Percentiles rank a stretch among this genome's conserved stretches.
These are phyloP conservation scores for Cenococcum geophilum DNA, from an alignment of 495 filamentous ascomycete species.

Conservation along the genomic window DNA sequence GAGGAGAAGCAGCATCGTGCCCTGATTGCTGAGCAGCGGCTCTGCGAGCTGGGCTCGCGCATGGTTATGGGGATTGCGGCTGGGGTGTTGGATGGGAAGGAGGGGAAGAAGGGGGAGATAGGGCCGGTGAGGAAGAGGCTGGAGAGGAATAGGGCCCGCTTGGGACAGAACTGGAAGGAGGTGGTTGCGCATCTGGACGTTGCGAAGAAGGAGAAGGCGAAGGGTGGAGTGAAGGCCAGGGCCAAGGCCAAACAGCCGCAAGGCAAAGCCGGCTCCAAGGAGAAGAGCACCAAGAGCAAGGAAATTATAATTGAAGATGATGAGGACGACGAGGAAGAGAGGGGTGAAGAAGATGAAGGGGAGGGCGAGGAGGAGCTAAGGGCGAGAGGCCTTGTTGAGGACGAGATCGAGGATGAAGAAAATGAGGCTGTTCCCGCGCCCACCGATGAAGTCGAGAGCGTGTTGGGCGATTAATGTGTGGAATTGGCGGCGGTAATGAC, in stretches of 20 bases:
- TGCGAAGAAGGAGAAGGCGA: conserved; percentile 37
- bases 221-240: conserved; percentile 31
- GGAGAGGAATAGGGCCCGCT: conserved; percentile 50
- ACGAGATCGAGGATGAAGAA: conserved; percentile 9
- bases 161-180: conserved; percentile 71
- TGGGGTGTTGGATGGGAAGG: conserved; percentile 56
- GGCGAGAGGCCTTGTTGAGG: conserved; percentile 5
- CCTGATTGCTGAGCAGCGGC: conserved; percentile 67
- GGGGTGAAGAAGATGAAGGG: conserved; percentile 24
- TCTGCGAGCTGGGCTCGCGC: conserved; percentile 79
- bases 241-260: conserved; percentile 31
- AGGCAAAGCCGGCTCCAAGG: conserved; percentile 1
- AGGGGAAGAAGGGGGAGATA: conserved; percentile 47
- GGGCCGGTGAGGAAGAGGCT: conserved; percentile 43
- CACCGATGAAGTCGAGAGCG: conserved; percentile 14
- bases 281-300: conserved; percentile 23
- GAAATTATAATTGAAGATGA: conserved; percentile 35
- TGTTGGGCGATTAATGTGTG: conserved; percentile 14
- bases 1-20: conserved; percentile 42
- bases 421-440: background rate
- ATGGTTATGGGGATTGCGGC: conserved; percentile 72
- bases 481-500: background rate
- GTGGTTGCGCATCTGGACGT: conserved; percentile 68
- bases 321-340: conserved; percentile 40
- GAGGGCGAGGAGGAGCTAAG: conserved; percentile 34